Conservation (phyloP, 2,329 filamentous ascomycete genomes). For the Colletotrichum musicola region DNA sequence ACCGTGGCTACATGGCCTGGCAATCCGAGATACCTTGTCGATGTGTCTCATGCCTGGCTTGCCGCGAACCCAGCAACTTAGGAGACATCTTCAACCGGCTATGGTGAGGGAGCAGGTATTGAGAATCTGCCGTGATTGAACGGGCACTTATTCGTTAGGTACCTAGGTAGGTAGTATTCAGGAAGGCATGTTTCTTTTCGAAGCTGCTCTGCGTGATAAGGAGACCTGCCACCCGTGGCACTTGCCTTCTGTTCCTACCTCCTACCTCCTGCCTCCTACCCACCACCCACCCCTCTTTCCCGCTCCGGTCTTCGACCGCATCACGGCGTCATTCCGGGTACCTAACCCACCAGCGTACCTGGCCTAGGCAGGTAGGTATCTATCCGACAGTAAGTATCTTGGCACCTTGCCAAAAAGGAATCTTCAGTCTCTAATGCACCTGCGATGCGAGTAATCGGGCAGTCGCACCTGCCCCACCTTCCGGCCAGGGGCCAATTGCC, state of each 20-base stretch:
- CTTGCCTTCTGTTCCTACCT: not conserved
- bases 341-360: too few relatives aligned
- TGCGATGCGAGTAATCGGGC: constrained; percentile 30
- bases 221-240: not conserved
- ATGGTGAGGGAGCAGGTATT: too few relatives aligned
- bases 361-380: too few relatives aligned
- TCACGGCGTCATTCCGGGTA: constrained; percentile 7
- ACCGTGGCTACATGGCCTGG: not conserved
- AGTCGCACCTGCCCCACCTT: constrained; percentile 19
- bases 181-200: too few relatives aligned
- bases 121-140: too few relatives aligned
- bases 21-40: not conserved
- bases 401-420: not conserved
- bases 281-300: not conserved
- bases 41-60: not conserved
- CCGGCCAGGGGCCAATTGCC: not conserved
- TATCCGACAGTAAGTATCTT: too few relatives aligned
- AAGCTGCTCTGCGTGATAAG: not conserved
- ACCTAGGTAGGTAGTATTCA: too few relatives aligned
- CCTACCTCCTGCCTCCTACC: constrained; percentile 1
- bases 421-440: constrained; percentile 22
- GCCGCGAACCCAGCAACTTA: not conserved
- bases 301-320: constrained; percentile 10
- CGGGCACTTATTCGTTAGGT: too few relatives aligned
- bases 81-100: too few relatives aligned